Percentiles rank a stretch among this genome's conserved stretches.
Evolutionary conservation across 495 filamentous ascomycete genomes (phyloP).

Genomic region (Podospora sp.): DNA sequence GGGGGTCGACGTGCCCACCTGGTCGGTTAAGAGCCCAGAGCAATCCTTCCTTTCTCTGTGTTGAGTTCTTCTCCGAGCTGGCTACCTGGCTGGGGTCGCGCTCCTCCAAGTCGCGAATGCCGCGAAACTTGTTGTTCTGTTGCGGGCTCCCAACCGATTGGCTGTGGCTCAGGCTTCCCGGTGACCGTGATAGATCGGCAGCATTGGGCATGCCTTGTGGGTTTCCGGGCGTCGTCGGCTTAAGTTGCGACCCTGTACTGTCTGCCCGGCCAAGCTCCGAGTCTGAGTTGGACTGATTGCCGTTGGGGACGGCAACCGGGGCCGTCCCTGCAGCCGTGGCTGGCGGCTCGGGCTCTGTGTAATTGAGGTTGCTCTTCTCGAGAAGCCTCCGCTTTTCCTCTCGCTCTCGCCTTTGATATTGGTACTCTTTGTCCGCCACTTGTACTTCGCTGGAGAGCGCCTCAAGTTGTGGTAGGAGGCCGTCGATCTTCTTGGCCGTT

Average conservation of each 20-base stretch:
- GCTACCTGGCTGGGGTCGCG: conserved; percentile 58
- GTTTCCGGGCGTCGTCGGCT: conserved; percentile 43
- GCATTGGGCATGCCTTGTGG: conserved; percentile 28
- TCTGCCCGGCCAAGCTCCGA: conserved; percentile 70
- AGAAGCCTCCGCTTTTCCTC: conserved; percentile 88
- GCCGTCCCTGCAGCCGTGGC: conserved; percentile 31
- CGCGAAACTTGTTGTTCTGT: conserved; percentile 74
- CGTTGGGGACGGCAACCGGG: conserved; percentile 41
- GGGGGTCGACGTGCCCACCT: conserved; percentile 92
- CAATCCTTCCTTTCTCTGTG: conserved; percentile 80
- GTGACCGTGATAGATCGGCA: conserved; percentile 46
- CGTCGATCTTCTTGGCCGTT: conserved; percentile 84
- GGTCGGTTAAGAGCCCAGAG: conserved; percentile 93
- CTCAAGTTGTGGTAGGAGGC: conserved; percentile 86
- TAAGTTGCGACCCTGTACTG: conserved; percentile 69
- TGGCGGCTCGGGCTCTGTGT: conserved; percentile 68
- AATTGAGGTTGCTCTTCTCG: conserved; percentile 85
- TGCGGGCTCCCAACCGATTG: conserved; percentile 49
- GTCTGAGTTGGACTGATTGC: conserved; percentile 53
- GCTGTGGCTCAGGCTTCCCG: conserved; percentile 44
- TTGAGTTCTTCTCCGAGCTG: conserved; percentile 52
- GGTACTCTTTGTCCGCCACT: conserved; percentile 92
- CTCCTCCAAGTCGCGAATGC: conserved; percentile 87
- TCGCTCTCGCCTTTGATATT: conserved; percentile 87
- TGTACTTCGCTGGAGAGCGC: conserved; percentile 87